A percentile compares a stretch with the other conserved stretches of the same genome.
Conservation (phyloP, 2,329 filamentous ascomycete species). For the Penicillium verrucosum region DNA sequence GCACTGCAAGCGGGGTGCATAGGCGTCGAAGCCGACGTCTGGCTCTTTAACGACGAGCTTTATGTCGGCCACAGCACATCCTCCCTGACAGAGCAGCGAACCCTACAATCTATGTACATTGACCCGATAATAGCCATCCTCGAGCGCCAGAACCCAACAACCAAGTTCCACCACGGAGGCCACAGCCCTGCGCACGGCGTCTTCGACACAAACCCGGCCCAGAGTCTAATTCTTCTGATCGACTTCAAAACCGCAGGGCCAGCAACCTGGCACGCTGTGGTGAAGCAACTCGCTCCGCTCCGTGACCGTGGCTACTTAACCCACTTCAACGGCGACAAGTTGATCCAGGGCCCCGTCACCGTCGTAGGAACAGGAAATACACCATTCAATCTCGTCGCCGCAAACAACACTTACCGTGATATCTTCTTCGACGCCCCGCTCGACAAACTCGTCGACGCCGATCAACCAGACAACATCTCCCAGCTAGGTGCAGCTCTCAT, state of each 20-base stretch:
- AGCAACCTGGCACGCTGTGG: constrained; percentile 38
- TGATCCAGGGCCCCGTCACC: constrained; percentile 48
- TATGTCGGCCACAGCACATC: constrained; percentile 54
- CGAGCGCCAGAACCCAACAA: constrained; percentile 48
- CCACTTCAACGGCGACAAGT: constrained; percentile 47
- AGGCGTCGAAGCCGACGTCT: constrained; percentile 57
- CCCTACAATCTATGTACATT: constrained; percentile 52
- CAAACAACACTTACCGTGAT: constrained; percentile 50
- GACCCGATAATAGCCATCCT: constrained; percentile 51
- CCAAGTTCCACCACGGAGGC: constrained; percentile 33
- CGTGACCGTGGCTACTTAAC: constrained; percentile 51
- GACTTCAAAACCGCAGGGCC: constrained; percentile 49
- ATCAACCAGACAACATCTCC: neutral
- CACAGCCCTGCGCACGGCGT: constrained; percentile 44
- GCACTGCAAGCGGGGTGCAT: constrained; percentile 54
- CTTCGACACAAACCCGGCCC: constrained; percentile 49
- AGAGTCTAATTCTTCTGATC: constrained; percentile 52
- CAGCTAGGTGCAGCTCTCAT: neutral
- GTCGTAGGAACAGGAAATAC: constrained; percentile 55
- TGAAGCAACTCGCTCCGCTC: constrained; percentile 46
- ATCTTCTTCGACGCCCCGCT: constrained; percentile 57
- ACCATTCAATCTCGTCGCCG: constrained; percentile 47
- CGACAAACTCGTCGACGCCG: constrained; percentile 33
- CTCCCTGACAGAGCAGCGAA: constrained; percentile 46
- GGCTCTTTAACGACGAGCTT: constrained; percentile 53